A percentile compares a stretch with the other conserved stretches of the same genome.
Conservation (phyloP, 495 filamentous ascomycete genomes). For the Daldinia decipiens region DNA sequence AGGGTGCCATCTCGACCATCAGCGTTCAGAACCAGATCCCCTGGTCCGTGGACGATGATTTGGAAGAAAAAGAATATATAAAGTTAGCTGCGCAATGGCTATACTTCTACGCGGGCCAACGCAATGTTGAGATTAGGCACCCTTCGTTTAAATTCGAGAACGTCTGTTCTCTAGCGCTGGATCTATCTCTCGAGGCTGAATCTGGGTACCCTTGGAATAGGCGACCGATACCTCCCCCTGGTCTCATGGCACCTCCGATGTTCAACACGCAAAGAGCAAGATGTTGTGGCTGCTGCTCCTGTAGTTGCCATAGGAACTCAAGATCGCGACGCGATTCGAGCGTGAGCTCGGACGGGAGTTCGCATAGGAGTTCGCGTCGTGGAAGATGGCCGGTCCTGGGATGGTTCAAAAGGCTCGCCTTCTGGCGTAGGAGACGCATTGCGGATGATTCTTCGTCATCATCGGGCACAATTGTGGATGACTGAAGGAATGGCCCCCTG, state of each 20-base stretch:
- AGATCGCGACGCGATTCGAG: slow-evolving; percentile 14
- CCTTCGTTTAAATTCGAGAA: slow-evolving; percentile 20
- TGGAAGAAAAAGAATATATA: slow-evolving; percentile 26
- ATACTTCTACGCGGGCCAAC: slow-evolving; percentile 32
- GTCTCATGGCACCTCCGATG: background rate
- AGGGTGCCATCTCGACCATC: slow-evolving; percentile 23
- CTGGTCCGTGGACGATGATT: slow-evolving; percentile 18
- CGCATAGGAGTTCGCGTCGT: background rate
- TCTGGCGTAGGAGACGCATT: slow-evolving; percentile 33
- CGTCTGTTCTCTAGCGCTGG: slow-evolving; percentile 30
- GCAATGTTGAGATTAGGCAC: slow-evolving; percentile 16
- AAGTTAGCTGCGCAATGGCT: slow-evolving; percentile 36
- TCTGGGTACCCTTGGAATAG: background rate
- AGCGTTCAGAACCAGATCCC: slow-evolving; percentile 8
- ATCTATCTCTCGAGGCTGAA: slow-evolving; percentile 40
- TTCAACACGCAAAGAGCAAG: background rate
- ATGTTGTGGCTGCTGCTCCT: slow-evolving; percentile 22
- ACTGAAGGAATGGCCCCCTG: background rate
- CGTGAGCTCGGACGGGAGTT: slow-evolving; percentile 1
- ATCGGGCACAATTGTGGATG: slow-evolving; percentile 12
- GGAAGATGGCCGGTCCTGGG: slow-evolving; percentile 8
- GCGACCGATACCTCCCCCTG: too few species aligned
- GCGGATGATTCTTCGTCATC: slow-evolving; percentile 21
- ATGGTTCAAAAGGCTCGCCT: slow-evolving; percentile 37
- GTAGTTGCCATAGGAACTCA: slow-evolving; percentile 1